Base-by-base conservation (phyloP, 106 monocot species). In the Acanthochlamys bracteata region DNA sequence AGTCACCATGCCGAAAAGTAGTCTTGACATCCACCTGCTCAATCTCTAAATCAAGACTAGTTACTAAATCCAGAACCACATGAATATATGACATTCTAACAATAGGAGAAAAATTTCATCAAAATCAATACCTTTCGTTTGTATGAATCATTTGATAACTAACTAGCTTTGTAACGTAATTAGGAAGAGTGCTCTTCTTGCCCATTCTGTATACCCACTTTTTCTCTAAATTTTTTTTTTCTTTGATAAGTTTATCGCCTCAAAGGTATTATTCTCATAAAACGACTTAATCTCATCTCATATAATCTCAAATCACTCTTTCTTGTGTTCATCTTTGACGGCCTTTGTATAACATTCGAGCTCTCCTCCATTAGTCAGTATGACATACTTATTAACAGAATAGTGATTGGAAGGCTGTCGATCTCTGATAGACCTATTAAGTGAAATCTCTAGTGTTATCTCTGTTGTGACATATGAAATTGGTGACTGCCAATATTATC, bases 321-420 rank as follows among this genome's bases (percentile, higher is more conserved):
- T 56, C 9, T 56, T 25, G 3, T 56, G 3, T 11, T 68, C 0
- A 11, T 8, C 39, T 24, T 67, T 6, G 4, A 63, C 7, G 33
- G 4, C 51, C 57, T 68, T 1, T 10, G 2, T 11, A 21, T 41
- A 23, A 57, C 4, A 20, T 20, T 57, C 20, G 0, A 40, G 68
- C 33, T 68, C 57, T 12, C n/a, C 68, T n/a, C 14, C 41, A 10
- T 57, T 27, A 41, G 57, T 57, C 40, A 56, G 0, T 11, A 68
- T 9, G 6, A 23, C 20, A 14, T 57, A 57, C 20, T 57, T 11
- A 41, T 11, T 14, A 22, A 1, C 21, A 41, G 40, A 33, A 57
- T 68, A 68, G 7, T 19, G 40, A 40, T 15, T 20, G 19, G 56
- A 68, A 14, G 55, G 22, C 11, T 21, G 4, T 1, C 25, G 19